Base-by-base conservation (phyloP, 176 grass and related monocot genomes). In the Avena atlantica region DNA sequence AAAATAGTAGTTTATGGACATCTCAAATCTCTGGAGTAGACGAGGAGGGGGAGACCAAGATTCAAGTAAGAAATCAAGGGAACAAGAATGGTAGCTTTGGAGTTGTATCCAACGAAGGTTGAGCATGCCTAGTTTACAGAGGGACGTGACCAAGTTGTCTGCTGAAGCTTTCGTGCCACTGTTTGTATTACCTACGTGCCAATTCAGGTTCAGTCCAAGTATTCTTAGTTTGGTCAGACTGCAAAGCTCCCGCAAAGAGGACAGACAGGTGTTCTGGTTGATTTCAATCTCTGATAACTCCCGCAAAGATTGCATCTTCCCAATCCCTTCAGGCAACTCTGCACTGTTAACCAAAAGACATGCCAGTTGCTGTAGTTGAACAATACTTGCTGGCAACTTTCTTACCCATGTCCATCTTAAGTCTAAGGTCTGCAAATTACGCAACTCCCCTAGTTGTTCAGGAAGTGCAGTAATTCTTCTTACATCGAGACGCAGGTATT, bases 401-500 rank as follows among this genome's bases (percentile, higher is more conserved):
- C 53, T 75, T 51, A 78, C 34, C 15, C 9, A 2, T 50, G 71
- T 70, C 44, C 60, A 81, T 81, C 78, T 66, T 80, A 86, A 67
- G 61, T 86, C 84, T 11, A 86, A 86, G 13, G 75, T 86, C 77
- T 86, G 56, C 52, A 86, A 86, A 78, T 70, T 65, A 9, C 23
- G 47, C 61, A 80, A 19, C 14, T 86, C 12, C 31, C 84, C 77
- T 2, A 80, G 42, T 31, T 86, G 31, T 86, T 86, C 75, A 53
- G 84, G 84, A 75, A 86, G 84, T 60, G 52, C 84, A 11, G 73
- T 78, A 27, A 86, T 69, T 69, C 48, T 40, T 78, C 75, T 77
- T 4, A 74, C 77, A 9, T 70, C 3, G 29, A 86, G 65, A 25
- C 71, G 40, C 44, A 86, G 48, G 19, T 78, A 86, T 65, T 68